phyloP scores from a whole-genome alignment of 108 stramenopile genomes.

The Aurantiochytrium sp. region DNA sequence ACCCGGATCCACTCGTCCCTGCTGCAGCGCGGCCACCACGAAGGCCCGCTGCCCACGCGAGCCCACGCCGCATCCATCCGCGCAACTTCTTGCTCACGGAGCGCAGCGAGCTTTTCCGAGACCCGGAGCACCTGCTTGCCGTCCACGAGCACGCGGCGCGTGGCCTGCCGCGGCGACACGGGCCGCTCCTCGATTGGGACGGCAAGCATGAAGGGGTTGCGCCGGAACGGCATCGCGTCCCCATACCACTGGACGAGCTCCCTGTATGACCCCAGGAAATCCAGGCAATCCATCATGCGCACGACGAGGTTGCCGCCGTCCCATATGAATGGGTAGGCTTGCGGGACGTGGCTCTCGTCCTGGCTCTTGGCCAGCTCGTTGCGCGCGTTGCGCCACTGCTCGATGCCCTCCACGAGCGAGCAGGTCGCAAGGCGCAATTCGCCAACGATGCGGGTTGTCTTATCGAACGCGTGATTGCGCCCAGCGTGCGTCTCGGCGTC shows the following conservation, averaged over 20 bases:
- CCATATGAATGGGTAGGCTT: not conserved
- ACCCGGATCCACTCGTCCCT: not conserved
- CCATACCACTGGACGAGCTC: conserved; percentile 7
- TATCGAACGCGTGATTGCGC: not conserved
- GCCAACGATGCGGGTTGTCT: not conserved
- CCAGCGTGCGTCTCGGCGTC: not conserved
- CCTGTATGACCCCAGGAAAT: not conserved
- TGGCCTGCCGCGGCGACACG: not conserved
- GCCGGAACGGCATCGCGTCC: not conserved
- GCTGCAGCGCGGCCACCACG: conserved; percentile 1
- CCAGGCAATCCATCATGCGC: not conserved
- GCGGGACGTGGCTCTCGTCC: not conserved
- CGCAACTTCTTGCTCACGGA: not conserved
- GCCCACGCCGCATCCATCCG: not conserved
- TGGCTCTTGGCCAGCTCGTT: not conserved
- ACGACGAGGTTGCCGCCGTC: not conserved
- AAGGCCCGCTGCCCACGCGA: not conserved
- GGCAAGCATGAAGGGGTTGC: conserved; percentile 16
- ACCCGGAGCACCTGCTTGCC: not conserved
- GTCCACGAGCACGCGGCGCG: not conserved
- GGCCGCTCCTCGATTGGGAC: not conserved
- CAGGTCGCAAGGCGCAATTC: not conserved
- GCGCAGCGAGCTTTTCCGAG: not conserved
- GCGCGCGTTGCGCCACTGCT: not conserved
- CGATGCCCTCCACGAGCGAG: not conserved